These are phyloP conservation scores for Dysphania ambrosioides DNA, from an alignment of 148 eudicot genomes.

Conservation along the genomic window DNA sequence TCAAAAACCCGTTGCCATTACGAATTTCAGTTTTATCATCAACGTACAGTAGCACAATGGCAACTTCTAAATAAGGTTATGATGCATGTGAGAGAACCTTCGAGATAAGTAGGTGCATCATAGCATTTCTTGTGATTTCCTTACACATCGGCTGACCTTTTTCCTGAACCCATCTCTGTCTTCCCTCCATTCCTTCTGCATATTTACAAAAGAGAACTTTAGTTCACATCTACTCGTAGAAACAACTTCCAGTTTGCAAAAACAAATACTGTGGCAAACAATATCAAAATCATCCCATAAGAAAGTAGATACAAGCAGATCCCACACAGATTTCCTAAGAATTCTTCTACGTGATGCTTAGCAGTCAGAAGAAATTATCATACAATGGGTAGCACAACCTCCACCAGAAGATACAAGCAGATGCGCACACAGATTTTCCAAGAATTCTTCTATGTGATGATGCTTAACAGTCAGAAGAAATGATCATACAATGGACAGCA, in stretches of 20 bases:
- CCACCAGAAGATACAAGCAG: not conserved
- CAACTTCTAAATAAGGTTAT: conserved; percentile 11
- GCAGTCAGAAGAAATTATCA: not conserved
- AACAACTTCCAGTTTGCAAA: not conserved
- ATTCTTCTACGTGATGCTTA: not conserved
- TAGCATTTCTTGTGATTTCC: conserved; percentile 46
- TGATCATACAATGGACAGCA: not conserved
- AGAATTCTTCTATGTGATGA: not conserved
- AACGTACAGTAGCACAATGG: conserved; percentile 10
- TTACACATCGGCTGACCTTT: conserved; percentile 46
- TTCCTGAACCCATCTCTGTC: conserved; percentile 39
- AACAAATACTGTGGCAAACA: not conserved
- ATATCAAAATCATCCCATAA: not conserved
- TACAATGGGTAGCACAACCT: not conserved
- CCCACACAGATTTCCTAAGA: not conserved
- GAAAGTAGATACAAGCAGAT: not conserved
- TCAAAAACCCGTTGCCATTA: conserved; percentile 15
- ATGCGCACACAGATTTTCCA: not conserved
- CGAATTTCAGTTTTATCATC: not conserved
- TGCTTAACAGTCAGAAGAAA: not conserved
- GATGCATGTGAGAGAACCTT: conserved; percentile 9
- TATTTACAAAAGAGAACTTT: not conserved
- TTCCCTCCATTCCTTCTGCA: conserved; percentile 56
- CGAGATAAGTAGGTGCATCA: conserved; percentile 20
- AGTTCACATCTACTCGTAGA: not conserved